Base-by-base conservation (phyloP, 1,284 basidiomycete species). In the Rhodotorula glutinis region DNA sequence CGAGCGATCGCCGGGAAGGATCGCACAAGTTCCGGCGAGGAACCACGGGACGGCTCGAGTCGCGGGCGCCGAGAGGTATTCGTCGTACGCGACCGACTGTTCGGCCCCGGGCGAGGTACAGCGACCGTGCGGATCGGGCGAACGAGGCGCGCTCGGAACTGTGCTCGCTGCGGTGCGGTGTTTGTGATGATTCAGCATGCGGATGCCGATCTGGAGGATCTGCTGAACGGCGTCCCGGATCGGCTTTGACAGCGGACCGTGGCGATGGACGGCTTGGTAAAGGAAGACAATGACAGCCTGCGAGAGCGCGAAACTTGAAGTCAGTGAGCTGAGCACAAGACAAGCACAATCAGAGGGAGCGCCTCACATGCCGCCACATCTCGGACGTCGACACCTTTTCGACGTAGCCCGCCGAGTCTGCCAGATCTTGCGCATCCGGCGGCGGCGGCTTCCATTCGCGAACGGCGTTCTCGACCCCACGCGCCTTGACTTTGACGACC, bases 321-420 rank as follows among this genome's bases (percentile, higher is more conserved):
- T 44, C 25, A 23, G 14, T 29, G 19, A 53, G 11, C 40, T 2
- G 27, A 40, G 51, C 30, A 40, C 14, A 13, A 40, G 40, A 23
- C 3, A 23, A 10, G 23, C 10, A 1, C 19, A 25, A 43, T 5
- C 8, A n/a, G 23, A 49, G 38, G 19, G 21, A 29, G 2, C 30
- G n/a, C 27, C 65, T 30, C 40, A 67, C 69, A 7, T 71, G 57
- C 5, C 70, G 62, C 70, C 70, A 72, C 62, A 72, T 69, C 53
- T 72, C 70, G 5, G 61, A 62, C 23, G 67, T 69, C 4, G 55
- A 51, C 4, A 66, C 25, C 29, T 62, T 61, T 27, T 63, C 65
- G n/a, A 67, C 51, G 27, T 59, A 67, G 14, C 57, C 46, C 3
- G 53, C 62, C 40, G 60, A 60, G 25, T 70, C 70, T 10, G 57